These are phyloP conservation scores for Triglochin maritima DNA, from an alignment of 106 monocot species.

Conservation along the genomic window DNA sequence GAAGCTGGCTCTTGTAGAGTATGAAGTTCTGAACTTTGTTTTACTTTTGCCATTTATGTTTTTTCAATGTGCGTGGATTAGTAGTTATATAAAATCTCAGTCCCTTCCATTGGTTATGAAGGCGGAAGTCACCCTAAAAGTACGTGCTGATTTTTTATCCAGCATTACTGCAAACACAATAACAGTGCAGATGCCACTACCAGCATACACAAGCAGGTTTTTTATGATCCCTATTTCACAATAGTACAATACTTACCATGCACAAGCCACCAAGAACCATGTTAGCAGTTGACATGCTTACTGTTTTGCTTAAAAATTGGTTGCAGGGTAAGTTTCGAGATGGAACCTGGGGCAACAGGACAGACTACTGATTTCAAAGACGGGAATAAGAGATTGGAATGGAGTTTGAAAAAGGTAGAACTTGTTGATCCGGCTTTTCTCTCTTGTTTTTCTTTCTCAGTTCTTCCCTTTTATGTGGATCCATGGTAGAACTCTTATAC, in stretches of 20 bases:
- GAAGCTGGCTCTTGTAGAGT: constrained; percentile 81
- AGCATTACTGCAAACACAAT: constrained; percentile 34
- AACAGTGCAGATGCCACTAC: constrained; percentile 81
- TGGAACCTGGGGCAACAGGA: constrained; percentile 74
- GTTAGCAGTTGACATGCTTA: not conserved
- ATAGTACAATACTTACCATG: not conserved
- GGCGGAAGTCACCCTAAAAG: constrained; percentile 90
- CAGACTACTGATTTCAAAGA: constrained; percentile 94
- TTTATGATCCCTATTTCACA: not conserved
- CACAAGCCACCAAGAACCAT: not conserved
- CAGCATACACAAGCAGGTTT: constrained; percentile 82
- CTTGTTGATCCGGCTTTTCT: not conserved
- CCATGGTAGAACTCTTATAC: not conserved
- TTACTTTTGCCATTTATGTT: not conserved
- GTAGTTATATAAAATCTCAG: too few species aligned
- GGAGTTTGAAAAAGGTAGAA: constrained; percentile 80
- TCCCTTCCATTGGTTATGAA: constrained; percentile 4
- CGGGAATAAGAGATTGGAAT: constrained; percentile 72
- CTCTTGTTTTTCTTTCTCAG: not conserved
- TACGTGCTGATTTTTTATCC: constrained; percentile 74
- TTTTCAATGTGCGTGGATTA: too few species aligned
- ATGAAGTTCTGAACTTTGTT: not conserved
- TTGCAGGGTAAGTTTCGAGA: constrained; percentile 82
- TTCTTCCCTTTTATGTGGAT: not conserved
- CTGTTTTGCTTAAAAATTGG: not conserved